A percentile compares a stretch with the other conserved stretches of the same genome.
These are phyloP conservation scores for Podila clonocystis DNA, from an alignment of 192 early-diverging fungal species.

Conservation along the genomic window DNA sequence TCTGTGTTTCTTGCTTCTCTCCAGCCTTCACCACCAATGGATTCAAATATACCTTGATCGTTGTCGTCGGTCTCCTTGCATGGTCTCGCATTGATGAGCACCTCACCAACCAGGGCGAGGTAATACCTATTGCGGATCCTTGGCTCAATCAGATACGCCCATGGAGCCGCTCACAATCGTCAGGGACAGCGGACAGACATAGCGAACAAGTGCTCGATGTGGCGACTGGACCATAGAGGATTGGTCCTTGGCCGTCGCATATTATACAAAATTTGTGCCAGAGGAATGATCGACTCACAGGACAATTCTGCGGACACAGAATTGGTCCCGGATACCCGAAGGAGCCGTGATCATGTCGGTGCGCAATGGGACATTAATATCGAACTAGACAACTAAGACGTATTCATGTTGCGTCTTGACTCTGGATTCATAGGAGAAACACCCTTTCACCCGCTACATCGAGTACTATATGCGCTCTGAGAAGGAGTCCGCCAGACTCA, in stretches of 20 bases:
- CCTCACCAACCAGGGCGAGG: conserved; percentile 50
- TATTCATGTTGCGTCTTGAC: no score
- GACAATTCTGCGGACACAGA: no score
- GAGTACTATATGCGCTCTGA: conserved; percentile 55
- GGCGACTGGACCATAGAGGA: no score
- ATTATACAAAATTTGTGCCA: no score
- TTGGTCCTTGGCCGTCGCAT: no score
- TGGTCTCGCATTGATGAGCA: conserved; percentile 51
- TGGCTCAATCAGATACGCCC: neutral
- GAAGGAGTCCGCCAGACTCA: conserved; percentile 45
- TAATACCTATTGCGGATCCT: conserved; percentile 3
- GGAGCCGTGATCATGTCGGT: no score
- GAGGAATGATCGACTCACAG: no score
- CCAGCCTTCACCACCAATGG: conserved; percentile 35
- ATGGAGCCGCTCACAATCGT: neutral
- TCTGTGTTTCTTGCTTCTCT: neutral
- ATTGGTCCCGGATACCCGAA: no score
- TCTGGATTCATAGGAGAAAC: conserved; percentile 35
- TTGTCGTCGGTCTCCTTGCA: conserved; percentile 28
- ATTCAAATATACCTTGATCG: conserved; percentile 36
- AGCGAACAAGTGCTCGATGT: no score
- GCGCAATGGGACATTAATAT: no score
- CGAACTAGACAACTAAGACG: no score
- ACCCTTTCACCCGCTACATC: conserved; percentile 52
- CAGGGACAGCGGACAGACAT: neutral